These are phyloP conservation scores for Lasiosphaeria ovina DNA, from an alignment of 495 filamentous ascomycete genomes.

Conservation along the genomic window DNA sequence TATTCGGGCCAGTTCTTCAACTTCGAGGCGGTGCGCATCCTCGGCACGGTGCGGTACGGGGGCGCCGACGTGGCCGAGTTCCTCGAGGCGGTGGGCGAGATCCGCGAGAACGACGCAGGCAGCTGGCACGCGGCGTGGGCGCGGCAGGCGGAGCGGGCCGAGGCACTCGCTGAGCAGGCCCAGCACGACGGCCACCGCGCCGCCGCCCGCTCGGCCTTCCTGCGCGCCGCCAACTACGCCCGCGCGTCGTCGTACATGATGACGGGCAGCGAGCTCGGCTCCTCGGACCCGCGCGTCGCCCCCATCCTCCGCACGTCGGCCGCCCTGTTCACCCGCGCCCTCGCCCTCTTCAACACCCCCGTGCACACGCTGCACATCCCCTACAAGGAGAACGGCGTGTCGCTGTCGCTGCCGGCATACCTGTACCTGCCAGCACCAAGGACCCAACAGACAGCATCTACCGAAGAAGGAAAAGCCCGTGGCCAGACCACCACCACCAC, in stretches of 20 bases:
- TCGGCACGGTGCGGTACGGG: constrained; percentile 33
- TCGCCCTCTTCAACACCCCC: constrained; percentile 17
- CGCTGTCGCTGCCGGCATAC: constrained; percentile 33
- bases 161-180: constrained; percentile 34
- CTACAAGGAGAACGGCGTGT: constrained; percentile 26
- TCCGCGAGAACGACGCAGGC: constrained; percentile 40
- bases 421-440: constrained; percentile 37
- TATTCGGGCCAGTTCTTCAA: constrained; percentile 35
- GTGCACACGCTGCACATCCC: constrained; percentile 37
- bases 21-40: constrained; percentile 48
- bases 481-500: too few species aligned
- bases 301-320: constrained; percentile 17
- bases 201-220: constrained; percentile 30
- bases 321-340: constrained; percentile 24
- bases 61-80: constrained; percentile 44
- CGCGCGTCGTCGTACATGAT: constrained; percentile 40
- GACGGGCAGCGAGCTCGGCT: constrained; percentile 4
- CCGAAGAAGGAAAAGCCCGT: constrained; percentile 22
- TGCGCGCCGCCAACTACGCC: constrained; percentile 44
- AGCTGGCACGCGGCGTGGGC: constrained; percentile 40
- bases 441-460: constrained; percentile 9
- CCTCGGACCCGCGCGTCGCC: constrained; percentile 18
- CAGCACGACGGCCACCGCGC: constrained; percentile 19
- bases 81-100: constrained; percentile 37
- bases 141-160: constrained; percentile 27